A percentile compares a stretch with the other conserved stretches of the same genome.
Evolutionary conservation across 306 rosid genomes (phyloP).

Genomic region (Astragalus membranaceus): DNA sequence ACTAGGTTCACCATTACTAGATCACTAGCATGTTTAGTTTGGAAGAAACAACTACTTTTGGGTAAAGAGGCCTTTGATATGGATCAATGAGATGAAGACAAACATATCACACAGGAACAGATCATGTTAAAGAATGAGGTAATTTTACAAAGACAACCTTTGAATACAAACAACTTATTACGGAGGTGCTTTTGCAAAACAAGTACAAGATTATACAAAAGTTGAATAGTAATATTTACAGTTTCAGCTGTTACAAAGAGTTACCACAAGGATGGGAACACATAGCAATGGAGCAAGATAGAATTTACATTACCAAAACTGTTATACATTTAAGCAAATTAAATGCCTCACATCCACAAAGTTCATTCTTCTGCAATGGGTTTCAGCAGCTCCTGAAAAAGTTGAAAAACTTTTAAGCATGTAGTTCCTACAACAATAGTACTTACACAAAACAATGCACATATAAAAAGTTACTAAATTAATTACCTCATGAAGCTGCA

Average conservation of each 20-base stretch:
- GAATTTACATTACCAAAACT: slow-evolving; percentile 4
- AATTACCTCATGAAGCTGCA: slow-evolving; percentile 64
- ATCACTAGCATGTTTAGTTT: not conserved
- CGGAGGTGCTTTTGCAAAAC: not conserved
- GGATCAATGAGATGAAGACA: too few species aligned
- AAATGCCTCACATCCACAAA: slow-evolving; percentile 7
- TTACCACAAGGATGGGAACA: not conserved
- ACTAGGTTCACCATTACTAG: not conserved
- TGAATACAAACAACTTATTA: slow-evolving; percentile 11
- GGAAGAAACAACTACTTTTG: not conserved
- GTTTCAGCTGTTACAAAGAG: not conserved
- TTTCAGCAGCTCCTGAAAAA: slow-evolving; percentile 52
- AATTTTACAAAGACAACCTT: slow-evolving; percentile 31
- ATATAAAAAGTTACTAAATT: slow-evolving; percentile 18
- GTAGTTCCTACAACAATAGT: not conserved
- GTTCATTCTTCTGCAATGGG: slow-evolving; percentile 65
- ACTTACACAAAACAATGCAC: slow-evolving; percentile 9
- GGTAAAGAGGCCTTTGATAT: not conserved
- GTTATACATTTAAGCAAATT: slow-evolving; percentile 15
- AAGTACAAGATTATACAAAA: slow-evolving; percentile 14
- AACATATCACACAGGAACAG: not conserved
- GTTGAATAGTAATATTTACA: slow-evolving; percentile 28
- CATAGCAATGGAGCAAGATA: not conserved
- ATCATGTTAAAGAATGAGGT: slow-evolving; percentile 1
- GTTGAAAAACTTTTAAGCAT: slow-evolving; percentile 3